Base-by-base conservation (phyloP, 2,329 filamentous ascomycete genomes). In the Aschersonia sp. region DNA sequence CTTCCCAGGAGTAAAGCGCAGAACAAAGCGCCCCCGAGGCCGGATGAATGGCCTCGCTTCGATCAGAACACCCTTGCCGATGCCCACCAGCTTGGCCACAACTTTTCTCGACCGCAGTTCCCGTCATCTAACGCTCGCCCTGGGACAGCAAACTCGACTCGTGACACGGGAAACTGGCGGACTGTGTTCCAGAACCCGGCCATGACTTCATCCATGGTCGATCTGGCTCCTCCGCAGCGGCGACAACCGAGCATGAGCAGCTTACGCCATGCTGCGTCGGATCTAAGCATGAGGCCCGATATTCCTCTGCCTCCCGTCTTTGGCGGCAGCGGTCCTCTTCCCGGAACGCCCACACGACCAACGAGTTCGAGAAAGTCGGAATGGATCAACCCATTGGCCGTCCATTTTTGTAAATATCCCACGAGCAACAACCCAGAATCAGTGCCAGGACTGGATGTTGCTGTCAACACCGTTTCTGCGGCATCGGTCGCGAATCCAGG, bases 311-410 rank as follows among this genome's bases (percentile, higher is more conserved):
- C 29, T 64, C 64, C 45, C 54, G 56, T 38, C 65, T 51, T 63
- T 7, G 61, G 58, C 1, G 59, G 58, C 28, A 53, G 59, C 41
- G 56, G 58, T 5, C 52, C 58, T 12, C 58, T 61, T 29, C 61
- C 62, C 3, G 60, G 58, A 7, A 51, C 48, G 7, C 51, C 52
- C 5, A 54, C 47, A 5, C 50, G 51, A 35, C 55, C 59, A 5
- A 48, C 50, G 5, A 62, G 41, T 4, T 46, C 62, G 4, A 62
- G 57, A 30, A 64, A 60, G 43, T 67, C 65, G 48, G 61, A 65
- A 4, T 70, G 68, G 63, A 62, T 70, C 5, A 72, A 70, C 50
- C 69, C 73, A 0, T 61, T 75, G n/a, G 68, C 74, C 9, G 64
- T 71, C 32, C 67, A 73, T 49, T 71, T 70, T 50, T 53, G 54